These are phyloP conservation scores for Cupressus sempervirens DNA, from an alignment of 75 land plant species.

Conservation along the genomic window DNA sequence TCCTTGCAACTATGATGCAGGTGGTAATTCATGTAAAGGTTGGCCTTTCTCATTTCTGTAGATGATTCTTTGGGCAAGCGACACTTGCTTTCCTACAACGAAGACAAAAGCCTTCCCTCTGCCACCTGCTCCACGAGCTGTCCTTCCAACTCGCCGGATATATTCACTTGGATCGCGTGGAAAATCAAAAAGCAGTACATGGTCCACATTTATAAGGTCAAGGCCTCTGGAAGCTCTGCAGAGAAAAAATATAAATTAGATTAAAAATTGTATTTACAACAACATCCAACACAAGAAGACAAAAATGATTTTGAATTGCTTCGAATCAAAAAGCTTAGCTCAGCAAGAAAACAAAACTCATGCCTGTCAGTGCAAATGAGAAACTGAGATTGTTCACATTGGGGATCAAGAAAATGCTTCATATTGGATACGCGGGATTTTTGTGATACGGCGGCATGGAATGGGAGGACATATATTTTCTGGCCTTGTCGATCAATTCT, in stretches of 20 bases:
- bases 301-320: conserved; percentile 1
- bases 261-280: background rate
- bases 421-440: conserved; percentile 71
- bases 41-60: conserved; percentile 87
- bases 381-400: conserved; percentile 40
- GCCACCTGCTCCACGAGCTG: conserved; percentile 94
- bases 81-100: conserved; percentile 95
- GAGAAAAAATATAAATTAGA: conserved; percentile 5
- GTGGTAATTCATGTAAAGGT: conserved; percentile 87
- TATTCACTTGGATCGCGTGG: conserved; percentile 99
- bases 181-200: conserved; percentile 94
- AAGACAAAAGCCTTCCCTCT: conserved; percentile 88
- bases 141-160: conserved; percentile 94
- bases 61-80: conserved; percentile 78
- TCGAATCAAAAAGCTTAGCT: background rate
- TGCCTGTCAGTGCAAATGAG: conserved; percentile 98
- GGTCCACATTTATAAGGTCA: conserved; percentile 82
- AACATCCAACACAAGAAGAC: background rate
- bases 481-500: conserved; percentile 69
- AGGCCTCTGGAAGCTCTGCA: conserved; percentile 93
- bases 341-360: background rate
- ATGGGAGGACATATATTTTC: conserved; percentile 59
- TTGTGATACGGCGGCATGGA: conserved; percentile 86
- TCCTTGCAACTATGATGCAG: conserved; percentile 6
- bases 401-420: conserved; percentile 60